phyloP scores from a whole-genome alignment of 225 moss, liverwort and hornwort species.

The Sphagnum contortum region DNA sequence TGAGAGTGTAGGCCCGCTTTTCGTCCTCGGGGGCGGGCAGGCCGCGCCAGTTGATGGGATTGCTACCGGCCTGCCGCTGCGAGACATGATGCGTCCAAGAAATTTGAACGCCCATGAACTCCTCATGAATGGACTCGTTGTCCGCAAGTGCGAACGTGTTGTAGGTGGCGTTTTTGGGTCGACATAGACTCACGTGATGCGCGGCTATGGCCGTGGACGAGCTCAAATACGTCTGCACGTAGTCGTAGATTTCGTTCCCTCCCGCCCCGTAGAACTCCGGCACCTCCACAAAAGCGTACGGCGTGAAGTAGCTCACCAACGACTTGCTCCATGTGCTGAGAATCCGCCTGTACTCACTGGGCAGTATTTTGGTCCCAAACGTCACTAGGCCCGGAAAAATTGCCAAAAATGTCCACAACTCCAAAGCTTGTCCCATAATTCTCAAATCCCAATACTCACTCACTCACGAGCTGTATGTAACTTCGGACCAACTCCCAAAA shows the following conservation, averaged over 20 bases:
- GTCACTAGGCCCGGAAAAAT: not conserved
- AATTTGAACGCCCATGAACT: conserved; percentile 6
- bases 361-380: not conserved
- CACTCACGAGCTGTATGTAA: too few relatives aligned
- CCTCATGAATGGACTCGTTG: not conserved
- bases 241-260: not conserved
- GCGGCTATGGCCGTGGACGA: conserved; percentile 1
- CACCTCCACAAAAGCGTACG: not conserved
- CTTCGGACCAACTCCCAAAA: too few relatives aligned
- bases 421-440: too few relatives aligned
- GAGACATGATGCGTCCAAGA: conserved; percentile 16
- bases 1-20: conserved; percentile 9
- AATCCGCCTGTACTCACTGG: not conserved
- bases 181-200: not conserved
- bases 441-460: too few relatives aligned
- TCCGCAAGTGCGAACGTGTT: too few relatives aligned
- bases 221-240: conserved; percentile 1
- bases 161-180: conserved; percentile 1
- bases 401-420: too few relatives aligned
- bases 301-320: not conserved
- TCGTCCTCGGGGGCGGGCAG: not conserved
- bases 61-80: too few relatives aligned
- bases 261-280: not conserved
- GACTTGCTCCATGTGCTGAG: not conserved
- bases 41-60: not conserved